phyloP scores from a whole-genome alignment of 2,329 filamentous ascomycete species.

The Penicillium expansum region DNA sequence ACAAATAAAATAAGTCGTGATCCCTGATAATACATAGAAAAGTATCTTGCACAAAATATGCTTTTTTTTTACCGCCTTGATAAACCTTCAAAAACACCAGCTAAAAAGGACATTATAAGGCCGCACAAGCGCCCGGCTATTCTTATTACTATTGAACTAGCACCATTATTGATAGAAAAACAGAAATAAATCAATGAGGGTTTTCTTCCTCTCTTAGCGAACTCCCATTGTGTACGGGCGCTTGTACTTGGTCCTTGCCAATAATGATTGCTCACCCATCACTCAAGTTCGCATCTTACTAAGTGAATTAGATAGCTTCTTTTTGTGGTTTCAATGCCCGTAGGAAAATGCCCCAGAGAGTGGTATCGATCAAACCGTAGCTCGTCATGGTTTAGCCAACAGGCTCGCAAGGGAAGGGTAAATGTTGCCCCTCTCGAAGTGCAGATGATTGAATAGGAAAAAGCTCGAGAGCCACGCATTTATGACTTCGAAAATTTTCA shows the following conservation, averaged over 20 bases:
- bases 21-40: neutral
- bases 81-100: too few species aligned
- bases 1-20: slow-evolving; percentile 20
- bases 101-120: too few species aligned
- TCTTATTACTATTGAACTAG: too few species aligned
- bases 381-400: neutral
- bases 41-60: too few species aligned
- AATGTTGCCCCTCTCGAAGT: neutral
- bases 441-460: neutral
- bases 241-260: neutral
- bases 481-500: neutral
- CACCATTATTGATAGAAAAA: neutral
- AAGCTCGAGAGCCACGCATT: neutral
- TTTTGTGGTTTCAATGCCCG: neutral
- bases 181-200: neutral
- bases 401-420: neutral
- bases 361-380: neutral
- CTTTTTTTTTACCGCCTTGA: too few species aligned
- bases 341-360: neutral
- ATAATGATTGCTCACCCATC: neutral
- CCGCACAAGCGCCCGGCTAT: too few species aligned
- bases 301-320: neutral
- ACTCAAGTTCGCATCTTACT: too few species aligned
- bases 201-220: neutral
- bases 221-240: neutral